Percentiles rank a stretch among this genome's conserved stretches.
Evolutionary conservation across 192 early-diverging fungal genomes (phyloP).

Genomic region (Lunasporangiospora selenospora): DNA sequence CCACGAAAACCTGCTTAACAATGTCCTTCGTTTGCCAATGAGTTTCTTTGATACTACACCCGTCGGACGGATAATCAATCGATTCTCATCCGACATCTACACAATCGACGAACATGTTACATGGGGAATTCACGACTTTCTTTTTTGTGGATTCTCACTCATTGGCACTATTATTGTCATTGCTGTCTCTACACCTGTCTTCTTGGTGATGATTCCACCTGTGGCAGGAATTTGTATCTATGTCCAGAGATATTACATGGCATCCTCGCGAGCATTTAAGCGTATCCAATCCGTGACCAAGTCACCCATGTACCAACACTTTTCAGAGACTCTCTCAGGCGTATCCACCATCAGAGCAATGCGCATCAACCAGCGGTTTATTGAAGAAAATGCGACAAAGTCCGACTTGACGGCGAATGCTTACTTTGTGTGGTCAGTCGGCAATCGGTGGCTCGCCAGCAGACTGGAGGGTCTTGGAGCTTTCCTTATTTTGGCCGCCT

Average conservation of each 20-base stretch:
- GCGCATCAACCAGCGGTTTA: constrained; percentile 56
- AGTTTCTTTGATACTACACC: constrained; percentile 77
- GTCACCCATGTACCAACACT: constrained; percentile 71
- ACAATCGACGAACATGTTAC: constrained; percentile 66
- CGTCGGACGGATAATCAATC: constrained; percentile 81
- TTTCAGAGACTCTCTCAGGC: constrained; percentile 58
- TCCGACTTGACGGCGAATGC: constrained; percentile 19
- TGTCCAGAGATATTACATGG: constrained; percentile 60
- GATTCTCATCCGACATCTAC: constrained; percentile 85
- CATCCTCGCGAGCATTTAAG: constrained; percentile 71
- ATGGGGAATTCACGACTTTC: constrained; percentile 46
- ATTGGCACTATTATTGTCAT: constrained; percentile 56
- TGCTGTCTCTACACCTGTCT: constrained; percentile 52
- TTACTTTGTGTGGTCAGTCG: constrained; percentile 51
- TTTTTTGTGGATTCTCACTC: constrained; percentile 50
- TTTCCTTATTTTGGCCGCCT: constrained; percentile 80
- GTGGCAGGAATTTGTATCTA: constrained; percentile 33
- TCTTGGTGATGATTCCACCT: constrained; percentile 40
- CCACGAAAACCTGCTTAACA: constrained; percentile 31
- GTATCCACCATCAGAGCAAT: constrained; percentile 60
- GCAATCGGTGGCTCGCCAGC: constrained; percentile 72
- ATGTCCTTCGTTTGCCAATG: constrained; percentile 61
- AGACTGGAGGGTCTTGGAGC: constrained; percentile 84
- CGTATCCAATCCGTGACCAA: constrained; percentile 73
- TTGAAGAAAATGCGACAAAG: constrained; percentile 53